phyloP scores from a whole-genome alignment of 2,329 filamentous ascomycete species.

The Alternaria ethzedia region DNA sequence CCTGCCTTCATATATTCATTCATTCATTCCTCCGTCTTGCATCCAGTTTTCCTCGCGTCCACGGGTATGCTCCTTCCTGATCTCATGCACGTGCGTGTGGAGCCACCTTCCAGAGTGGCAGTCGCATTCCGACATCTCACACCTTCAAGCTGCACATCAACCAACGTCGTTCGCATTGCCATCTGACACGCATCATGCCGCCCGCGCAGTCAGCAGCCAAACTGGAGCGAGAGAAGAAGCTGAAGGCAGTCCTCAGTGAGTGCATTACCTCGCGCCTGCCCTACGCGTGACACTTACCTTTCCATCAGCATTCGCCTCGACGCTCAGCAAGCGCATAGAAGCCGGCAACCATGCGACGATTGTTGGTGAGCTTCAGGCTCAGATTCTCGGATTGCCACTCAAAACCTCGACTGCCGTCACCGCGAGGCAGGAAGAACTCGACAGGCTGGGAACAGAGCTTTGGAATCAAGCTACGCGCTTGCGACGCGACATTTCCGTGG shows the following conservation, averaged over 20 bases:
- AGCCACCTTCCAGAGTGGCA: background rate
- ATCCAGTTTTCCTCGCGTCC: background rate
- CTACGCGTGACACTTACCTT: conserved; percentile 11
- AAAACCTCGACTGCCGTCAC: conserved; percentile 30
- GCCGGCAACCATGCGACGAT: conserved; percentile 25
- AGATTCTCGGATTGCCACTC: conserved; percentile 52
- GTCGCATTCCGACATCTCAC: background rate
- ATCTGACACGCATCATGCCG: conserved; percentile 26
- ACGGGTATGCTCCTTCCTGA: conserved; percentile 1
- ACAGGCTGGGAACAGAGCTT: conserved; percentile 62
- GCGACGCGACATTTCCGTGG: conserved; percentile 26
- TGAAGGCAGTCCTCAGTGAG: conserved; percentile 42
- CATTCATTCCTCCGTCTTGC: background rate
- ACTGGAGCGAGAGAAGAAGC: conserved; percentile 45
- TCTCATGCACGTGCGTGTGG: background rate
- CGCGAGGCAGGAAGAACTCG: conserved; percentile 57
- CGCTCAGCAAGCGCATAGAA: conserved; percentile 32
- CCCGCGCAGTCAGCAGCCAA: conserved; percentile 26
- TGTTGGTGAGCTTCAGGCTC: conserved; percentile 45
- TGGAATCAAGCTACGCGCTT: conserved; percentile 72
- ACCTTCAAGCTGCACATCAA: background rate
- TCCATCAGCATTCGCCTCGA: conserved; percentile 42
- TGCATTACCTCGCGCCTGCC: background rate
- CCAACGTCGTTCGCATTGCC: too few relatives aligned
- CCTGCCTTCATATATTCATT: background rate